Evolutionary conservation across 2,329 filamentous ascomycete genomes (phyloP).

Genomic region (Aspergillus sp.): DNA sequence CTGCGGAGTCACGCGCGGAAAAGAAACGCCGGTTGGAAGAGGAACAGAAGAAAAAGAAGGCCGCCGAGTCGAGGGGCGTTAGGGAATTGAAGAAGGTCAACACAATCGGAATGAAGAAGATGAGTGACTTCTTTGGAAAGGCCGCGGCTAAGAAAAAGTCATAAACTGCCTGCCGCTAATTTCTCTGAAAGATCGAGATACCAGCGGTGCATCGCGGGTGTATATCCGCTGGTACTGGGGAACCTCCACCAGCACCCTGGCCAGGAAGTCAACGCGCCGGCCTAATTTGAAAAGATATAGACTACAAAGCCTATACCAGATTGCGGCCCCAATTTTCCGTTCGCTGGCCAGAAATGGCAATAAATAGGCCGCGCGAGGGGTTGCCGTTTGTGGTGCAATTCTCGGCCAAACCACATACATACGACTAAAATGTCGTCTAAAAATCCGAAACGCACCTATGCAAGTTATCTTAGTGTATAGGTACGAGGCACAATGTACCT

Average conservation of each 20-base stretch:
- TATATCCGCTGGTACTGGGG: not conserved
- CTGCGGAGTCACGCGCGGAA: conserved; percentile 58
- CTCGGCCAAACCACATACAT: not conserved
- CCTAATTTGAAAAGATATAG: not conserved
- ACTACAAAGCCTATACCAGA: not conserved
- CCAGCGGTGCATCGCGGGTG: not conserved
- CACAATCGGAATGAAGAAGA: conserved; percentile 91
- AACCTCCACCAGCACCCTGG: not conserved
- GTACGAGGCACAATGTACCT: not conserved
- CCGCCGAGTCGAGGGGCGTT: conserved; percentile 70
- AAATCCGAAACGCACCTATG: not conserved
- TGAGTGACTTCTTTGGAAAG: conserved; percentile 91
- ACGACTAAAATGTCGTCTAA: not conserved
- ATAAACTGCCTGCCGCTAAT: conserved; percentile 15
- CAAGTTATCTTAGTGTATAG: not conserved
- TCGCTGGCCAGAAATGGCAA: not conserved
- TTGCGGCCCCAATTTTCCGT: not conserved
- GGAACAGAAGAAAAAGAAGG: conserved; percentile 82
- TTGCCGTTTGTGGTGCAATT: not conserved
- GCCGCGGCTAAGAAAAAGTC: conserved; percentile 36
- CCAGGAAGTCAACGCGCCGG: not conserved
- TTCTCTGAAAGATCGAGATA: not conserved
- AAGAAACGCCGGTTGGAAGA: conserved; percentile 87
- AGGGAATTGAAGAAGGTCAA: conserved; percentile 86
- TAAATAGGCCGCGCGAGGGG: not conserved